A percentile compares a stretch with the other conserved stretches of the same genome.
These are phyloP conservation scores for Macrophomina phaseolina DNA, from an alignment of 2,329 filamentous ascomycete genomes.

Conservation along the genomic window DNA sequence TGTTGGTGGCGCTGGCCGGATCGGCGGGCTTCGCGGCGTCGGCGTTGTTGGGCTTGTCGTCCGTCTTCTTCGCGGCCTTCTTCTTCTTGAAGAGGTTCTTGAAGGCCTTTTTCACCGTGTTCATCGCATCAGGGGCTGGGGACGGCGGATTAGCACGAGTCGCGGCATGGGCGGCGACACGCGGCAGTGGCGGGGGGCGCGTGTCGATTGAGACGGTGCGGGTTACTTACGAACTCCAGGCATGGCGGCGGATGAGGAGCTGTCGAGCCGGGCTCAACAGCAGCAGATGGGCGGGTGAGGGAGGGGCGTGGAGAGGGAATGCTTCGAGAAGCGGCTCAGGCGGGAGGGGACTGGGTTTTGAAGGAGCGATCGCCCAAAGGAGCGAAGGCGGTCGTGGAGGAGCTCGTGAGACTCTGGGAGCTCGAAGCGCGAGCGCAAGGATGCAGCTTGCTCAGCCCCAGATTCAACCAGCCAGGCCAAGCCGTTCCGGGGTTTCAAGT, in stretches of 20 bases:
- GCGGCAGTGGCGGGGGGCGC: neutral
- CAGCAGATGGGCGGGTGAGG: neutral
- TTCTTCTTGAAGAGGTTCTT: conserved; percentile 45
- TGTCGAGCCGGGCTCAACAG: conserved; percentile 14
- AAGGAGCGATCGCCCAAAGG: conserved; percentile 25
- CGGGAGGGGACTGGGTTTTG: conserved; percentile 24
- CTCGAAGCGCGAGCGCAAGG: conserved; percentile 25
- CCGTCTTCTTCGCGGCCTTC: conserved; percentile 22
- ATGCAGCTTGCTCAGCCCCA: conserved; percentile 29
- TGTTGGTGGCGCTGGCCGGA: conserved; percentile 34
- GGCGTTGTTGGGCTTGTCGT: conserved; percentile 29
- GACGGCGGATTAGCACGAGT: conserved; percentile 1
- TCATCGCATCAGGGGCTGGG: conserved; percentile 43
- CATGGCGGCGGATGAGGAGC: conserved; percentile 35
- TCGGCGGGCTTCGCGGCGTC: conserved; percentile 33
- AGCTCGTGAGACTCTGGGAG: conserved; percentile 27
- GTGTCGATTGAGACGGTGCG: conserved; percentile 7
- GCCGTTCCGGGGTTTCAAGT: conserved; percentile 24
- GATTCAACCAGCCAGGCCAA: conserved; percentile 20
- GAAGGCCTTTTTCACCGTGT: conserved; percentile 45
- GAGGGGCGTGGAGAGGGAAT: conserved; percentile 3
- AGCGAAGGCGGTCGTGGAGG: conserved; percentile 25
- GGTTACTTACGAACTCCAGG: conserved; percentile 48
- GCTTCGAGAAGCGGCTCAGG: conserved; percentile 11
- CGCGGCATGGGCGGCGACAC: neutral